Evolutionary conservation across 148 eudicot genomes (phyloP).

Genomic region (Agrostemma githago): DNA sequence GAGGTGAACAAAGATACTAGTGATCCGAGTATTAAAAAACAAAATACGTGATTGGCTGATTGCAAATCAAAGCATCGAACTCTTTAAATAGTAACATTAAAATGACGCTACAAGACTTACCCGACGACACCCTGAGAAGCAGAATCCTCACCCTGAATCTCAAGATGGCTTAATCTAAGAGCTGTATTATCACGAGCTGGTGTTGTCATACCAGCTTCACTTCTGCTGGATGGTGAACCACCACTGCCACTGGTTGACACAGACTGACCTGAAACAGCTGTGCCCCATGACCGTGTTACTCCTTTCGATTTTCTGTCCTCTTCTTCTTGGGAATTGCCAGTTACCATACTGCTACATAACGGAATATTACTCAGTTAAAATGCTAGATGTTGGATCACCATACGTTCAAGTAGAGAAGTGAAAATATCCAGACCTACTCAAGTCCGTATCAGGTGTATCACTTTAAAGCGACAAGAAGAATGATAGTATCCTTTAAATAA

Average conservation of each 20-base stretch:
- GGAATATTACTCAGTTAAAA: neutral
- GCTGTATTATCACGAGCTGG: constrained; percentile 67
- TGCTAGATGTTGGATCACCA: neutral
- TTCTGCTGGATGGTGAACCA: constrained; percentile 76
- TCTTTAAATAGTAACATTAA: neutral
- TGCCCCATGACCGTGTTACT: constrained; percentile 63
- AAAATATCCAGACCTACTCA: neutral
- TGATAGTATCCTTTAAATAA: no score
- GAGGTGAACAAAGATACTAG: neutral
- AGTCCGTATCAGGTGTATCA: neutral
- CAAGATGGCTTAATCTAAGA: constrained; percentile 63
- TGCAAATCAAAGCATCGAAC: constrained; percentile 1
- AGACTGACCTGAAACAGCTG: constrained; percentile 75
- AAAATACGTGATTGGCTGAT: neutral
- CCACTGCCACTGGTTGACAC: constrained; percentile 87
- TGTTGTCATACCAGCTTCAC: constrained; percentile 59
- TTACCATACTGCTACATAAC: constrained; percentile 32
- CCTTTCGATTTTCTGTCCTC: constrained; percentile 46
- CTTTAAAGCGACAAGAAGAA: no score
- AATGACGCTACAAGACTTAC: constrained; percentile 34
- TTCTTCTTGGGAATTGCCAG: constrained; percentile 39
- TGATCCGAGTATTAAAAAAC: no score
- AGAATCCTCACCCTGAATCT: constrained; percentile 68
- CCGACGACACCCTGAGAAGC: constrained; percentile 58
- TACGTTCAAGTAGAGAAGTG: neutral